A percentile compares a stretch with the other conserved stretches of the same genome.
phyloP scores from a whole-genome alignment of 192 early-diverging fungal genomes.

The Umbelopsis vinacea region DNA sequence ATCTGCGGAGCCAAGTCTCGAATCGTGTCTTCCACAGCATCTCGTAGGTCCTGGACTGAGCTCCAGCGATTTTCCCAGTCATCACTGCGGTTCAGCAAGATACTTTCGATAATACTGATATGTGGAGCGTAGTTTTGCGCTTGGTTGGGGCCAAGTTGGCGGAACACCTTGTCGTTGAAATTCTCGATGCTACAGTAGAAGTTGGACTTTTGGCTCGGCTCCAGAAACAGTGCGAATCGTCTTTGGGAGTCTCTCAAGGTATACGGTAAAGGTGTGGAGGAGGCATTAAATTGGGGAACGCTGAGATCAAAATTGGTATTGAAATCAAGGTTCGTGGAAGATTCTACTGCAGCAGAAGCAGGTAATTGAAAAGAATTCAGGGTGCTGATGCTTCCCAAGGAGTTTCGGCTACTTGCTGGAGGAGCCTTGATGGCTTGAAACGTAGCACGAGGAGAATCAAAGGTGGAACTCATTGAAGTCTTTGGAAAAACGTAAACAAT shows the following conservation, averaged over 20 bases:
- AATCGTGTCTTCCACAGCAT: constrained; percentile 34
- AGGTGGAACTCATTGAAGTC: background rate
- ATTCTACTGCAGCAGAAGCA: background rate
- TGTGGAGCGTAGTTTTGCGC: constrained; percentile 37
- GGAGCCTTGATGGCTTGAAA: constrained; percentile 5
- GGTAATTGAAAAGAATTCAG: constrained; percentile 4
- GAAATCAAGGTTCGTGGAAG: constrained; percentile 24
- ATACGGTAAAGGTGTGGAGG: constrained; percentile 32
- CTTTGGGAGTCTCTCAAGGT: constrained; percentile 32
- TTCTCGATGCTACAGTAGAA: constrained; percentile 30
- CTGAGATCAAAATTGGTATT: constrained; percentile 25
- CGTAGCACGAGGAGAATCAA: constrained; percentile 14
- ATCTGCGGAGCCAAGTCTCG: constrained; percentile 10
- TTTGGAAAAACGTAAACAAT: too few relatives aligned
- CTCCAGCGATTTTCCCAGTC: constrained; percentile 35
- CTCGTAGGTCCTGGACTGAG: constrained; percentile 28
- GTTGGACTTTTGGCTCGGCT: constrained; percentile 24
- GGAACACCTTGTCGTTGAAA: constrained; percentile 37
- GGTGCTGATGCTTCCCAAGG: background rate
- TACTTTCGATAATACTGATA: constrained; percentile 27
- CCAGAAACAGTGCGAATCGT: constrained; percentile 32
- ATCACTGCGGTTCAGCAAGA: constrained; percentile 30
- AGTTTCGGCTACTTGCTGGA: background rate
- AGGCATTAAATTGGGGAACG: background rate
- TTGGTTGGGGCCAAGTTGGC: constrained; percentile 41